Evolutionary conservation across 768 basidiomycete species (phyloP).

Genomic region (Podaxis sp.): DNA sequence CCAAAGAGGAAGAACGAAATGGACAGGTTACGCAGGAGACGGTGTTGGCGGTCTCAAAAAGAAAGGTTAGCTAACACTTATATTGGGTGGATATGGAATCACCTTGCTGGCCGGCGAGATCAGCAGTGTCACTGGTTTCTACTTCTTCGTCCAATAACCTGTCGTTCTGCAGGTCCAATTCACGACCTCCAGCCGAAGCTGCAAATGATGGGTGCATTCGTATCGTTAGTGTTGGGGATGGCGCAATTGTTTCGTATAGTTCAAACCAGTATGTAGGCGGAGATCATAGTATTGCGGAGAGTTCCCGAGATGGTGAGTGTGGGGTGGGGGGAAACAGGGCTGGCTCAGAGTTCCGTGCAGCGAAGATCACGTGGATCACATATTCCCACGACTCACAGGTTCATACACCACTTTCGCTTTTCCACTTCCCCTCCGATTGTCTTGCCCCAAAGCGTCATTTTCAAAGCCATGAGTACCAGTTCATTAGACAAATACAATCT

Average conservation of each 20-base stretch:
- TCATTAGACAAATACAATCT: neutral
- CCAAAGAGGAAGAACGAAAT: conserved; percentile 90
- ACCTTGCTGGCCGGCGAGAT: neutral
- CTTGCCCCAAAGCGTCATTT: neutral
- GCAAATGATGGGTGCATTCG: conserved; percentile 3
- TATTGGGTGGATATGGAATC: neutral
- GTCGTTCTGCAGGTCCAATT: conserved; percentile 4
- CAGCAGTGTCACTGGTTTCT: conserved; percentile 7
- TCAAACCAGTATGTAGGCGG: neutral
- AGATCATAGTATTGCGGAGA: neutral
- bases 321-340: neutral
- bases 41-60: conserved; percentile 27
- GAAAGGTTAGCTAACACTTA: neutral
- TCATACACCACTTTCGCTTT: neutral
- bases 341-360: neutral
- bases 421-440: neutral
- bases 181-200: conserved; percentile 1
- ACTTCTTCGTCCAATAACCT: conserved; percentile 1
- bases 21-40: conserved; percentile 39
- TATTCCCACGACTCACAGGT: neutral
- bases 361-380: neutral
- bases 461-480: neutral
- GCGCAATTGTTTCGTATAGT: neutral
- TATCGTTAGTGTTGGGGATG: neutral
- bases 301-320: neutral